phyloP scores from a whole-genome alignment of 345 rosid genomes.

The Tarenaya hassleriana region DNA sequence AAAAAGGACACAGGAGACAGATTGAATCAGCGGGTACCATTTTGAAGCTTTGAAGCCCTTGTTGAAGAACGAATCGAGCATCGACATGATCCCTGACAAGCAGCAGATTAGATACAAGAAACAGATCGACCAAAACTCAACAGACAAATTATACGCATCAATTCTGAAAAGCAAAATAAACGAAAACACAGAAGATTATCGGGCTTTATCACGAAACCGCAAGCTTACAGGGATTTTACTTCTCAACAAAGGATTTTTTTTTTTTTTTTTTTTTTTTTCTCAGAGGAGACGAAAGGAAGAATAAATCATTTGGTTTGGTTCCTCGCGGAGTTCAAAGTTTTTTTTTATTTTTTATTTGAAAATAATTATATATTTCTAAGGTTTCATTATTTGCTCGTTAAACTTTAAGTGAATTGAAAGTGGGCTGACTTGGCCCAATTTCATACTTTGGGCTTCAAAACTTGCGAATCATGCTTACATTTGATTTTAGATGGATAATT shows the following conservation, averaged over 20 bases:
- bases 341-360: no score
- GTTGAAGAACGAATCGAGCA: conserved; percentile 68
- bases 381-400: no score
- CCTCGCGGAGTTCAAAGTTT: no score
- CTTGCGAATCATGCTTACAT: no score
- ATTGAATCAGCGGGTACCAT: conserved; percentile 35
- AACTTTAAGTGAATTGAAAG: no score
- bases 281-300: no score
- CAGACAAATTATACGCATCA: conserved; percentile 23
- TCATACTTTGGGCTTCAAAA: no score
- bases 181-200: conserved; percentile 68
- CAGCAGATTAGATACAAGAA: not conserved
- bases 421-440: no score
- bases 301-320: no score
- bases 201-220: conserved; percentile 72
- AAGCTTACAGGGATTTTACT: conserved; percentile 46
- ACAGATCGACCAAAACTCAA: conserved; percentile 21
- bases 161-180: no score
- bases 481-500: no score
- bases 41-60: conserved; percentile 68
- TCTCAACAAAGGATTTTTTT: conserved; percentile 67
- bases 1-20: not conserved
- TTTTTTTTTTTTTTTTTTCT: conserved; percentile 64
- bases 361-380: no score
- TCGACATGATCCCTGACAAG: conserved; percentile 37